These are phyloP conservation scores for Pascua guehoae DNA, from an alignment of 1,284 basidiomycete species.

Conservation along the genomic window DNA sequence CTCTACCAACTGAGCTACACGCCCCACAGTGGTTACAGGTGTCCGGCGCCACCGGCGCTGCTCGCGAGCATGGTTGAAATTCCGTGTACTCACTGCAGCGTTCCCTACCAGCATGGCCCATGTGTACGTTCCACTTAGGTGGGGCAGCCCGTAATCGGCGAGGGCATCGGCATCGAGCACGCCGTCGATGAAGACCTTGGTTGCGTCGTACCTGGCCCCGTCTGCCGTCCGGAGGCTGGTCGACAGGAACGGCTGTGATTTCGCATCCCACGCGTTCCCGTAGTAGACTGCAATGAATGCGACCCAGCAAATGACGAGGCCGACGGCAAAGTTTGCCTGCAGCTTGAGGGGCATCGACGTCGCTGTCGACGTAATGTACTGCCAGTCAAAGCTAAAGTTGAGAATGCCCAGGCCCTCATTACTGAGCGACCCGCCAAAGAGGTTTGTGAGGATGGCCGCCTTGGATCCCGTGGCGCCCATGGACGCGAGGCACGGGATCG, in stretches of 20 bases:
- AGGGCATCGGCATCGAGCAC: conserved; percentile 26
- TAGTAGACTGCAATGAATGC: conserved; percentile 36
- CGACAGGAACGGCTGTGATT: conserved; percentile 17
- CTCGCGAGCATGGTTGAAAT: no score
- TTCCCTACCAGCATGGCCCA: conserved; percentile 55
- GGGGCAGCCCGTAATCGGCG: conserved; percentile 28
- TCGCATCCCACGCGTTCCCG: conserved; percentile 21
- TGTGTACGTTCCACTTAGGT: conserved; percentile 53
- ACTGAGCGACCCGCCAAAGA: conserved; percentile 35
- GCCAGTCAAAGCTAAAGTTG: conserved; percentile 36
- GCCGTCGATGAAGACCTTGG: conserved; percentile 32
- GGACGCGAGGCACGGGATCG: conserved; percentile 52
- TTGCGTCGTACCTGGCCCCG: conserved; percentile 50
- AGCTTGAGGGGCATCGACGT: conserved; percentile 32
- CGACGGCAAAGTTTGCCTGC: conserved; percentile 31
- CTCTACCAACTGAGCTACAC: no score
- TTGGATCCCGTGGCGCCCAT: conserved; percentile 53
- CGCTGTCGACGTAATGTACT: conserved; percentile 30
- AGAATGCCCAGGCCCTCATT: conserved; percentile 39
- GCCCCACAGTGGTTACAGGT: no score
- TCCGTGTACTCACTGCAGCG: conserved; percentile 22
- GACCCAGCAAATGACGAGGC: conserved; percentile 26
- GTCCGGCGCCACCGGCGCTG: no score
- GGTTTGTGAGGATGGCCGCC: conserved; percentile 24
- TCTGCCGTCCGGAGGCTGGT: conserved; percentile 15